Conservation (phyloP, 2,329 filamentous ascomycete genomes). For the Penicillium sp. region DNA sequence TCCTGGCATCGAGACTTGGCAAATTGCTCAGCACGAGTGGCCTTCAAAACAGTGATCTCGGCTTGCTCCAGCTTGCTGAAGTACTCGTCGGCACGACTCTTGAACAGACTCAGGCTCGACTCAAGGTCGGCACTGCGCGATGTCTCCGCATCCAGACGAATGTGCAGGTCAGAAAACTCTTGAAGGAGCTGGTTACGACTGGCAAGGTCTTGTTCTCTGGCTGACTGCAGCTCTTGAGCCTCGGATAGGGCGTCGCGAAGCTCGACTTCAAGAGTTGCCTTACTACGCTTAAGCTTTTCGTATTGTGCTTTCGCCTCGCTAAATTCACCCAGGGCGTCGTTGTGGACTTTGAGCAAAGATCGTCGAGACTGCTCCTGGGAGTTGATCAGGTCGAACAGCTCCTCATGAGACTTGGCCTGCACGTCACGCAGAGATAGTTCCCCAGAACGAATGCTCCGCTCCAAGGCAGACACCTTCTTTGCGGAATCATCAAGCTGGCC, state of each 20-base stretch:
- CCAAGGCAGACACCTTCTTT: conserved; percentile 86
- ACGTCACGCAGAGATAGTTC: conserved; percentile 88
- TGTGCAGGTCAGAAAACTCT: conserved; percentile 92
- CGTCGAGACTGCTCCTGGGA: conserved; percentile 88
- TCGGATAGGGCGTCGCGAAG: conserved; percentile 82
- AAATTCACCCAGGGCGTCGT: conserved; percentile 80
- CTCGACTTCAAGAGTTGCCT: conserved; percentile 78
- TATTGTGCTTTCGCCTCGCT: conserved; percentile 83
- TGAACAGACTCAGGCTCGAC: conserved; percentile 84
- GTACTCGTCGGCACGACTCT: conserved; percentile 90
- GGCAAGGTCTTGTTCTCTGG: conserved; percentile 83
- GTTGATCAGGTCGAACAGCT: conserved; percentile 88
- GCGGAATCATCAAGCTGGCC: conserved; percentile 93
- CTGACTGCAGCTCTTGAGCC: conserved; percentile 73
- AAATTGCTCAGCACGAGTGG: conserved; percentile 88
- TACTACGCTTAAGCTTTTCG: conserved; percentile 81
- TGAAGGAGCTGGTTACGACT: conserved; percentile 85
- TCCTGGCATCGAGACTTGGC: conserved; percentile 87
- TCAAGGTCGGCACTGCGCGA: conserved; percentile 82
- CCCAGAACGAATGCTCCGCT: conserved; percentile 82
- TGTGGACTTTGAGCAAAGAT: conserved; percentile 79
- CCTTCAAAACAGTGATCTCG: conserved; percentile 92
- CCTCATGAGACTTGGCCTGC: conserved; percentile 90
- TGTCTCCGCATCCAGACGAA: conserved; percentile 83
- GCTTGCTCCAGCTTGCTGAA: conserved; percentile 97